phyloP scores from a whole-genome alignment of 2,329 filamentous ascomycete species.

The Zymoseptoria tritici region DNA sequence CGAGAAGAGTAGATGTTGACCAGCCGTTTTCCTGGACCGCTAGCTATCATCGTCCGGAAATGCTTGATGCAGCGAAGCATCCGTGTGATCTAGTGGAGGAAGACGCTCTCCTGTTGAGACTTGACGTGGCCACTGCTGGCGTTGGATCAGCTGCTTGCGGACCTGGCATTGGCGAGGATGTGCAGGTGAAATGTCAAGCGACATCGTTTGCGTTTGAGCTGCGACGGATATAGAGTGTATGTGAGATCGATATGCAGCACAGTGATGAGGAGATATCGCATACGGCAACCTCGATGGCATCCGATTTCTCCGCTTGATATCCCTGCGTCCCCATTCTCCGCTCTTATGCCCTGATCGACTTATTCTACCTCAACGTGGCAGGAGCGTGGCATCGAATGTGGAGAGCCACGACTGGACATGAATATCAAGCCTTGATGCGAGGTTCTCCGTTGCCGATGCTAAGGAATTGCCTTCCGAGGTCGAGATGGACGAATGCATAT shows the following conservation, averaged over 20 bases:
- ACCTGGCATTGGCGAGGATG: slow-evolving; percentile 2
- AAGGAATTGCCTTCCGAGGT: neutral
- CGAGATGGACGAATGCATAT: neutral
- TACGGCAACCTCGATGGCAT: neutral
- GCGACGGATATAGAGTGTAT: neutral
- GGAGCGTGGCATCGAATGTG: neutral
- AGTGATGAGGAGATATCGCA: neutral
- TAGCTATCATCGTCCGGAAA: slow-evolving; percentile 7
- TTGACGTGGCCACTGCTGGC: slow-evolving; percentile 7
- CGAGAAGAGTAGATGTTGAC: slow-evolving; percentile 15
- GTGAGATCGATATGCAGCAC: neutral
- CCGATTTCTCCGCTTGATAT: neutral
- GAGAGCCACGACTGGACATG: neutral
- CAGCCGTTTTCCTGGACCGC: slow-evolving; percentile 13
- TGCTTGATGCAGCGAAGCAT: slow-evolving; percentile 11
- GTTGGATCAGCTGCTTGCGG: slow-evolving; percentile 7
- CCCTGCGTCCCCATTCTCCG: neutral
- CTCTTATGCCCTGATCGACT: neutral
- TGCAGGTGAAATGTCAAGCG: slow-evolving; percentile 4
- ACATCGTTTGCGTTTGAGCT: slow-evolving; percentile 2
- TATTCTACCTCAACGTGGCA: neutral
- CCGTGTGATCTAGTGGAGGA: slow-evolving; percentile 11
- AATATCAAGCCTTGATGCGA: neutral
- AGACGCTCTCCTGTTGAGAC: slow-evolving; percentile 2
- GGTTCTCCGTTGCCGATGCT: too few relatives aligned